Base-by-base conservation (phyloP, 352 stramenopile genomes). In the Globisporangium middletonii region DNA sequence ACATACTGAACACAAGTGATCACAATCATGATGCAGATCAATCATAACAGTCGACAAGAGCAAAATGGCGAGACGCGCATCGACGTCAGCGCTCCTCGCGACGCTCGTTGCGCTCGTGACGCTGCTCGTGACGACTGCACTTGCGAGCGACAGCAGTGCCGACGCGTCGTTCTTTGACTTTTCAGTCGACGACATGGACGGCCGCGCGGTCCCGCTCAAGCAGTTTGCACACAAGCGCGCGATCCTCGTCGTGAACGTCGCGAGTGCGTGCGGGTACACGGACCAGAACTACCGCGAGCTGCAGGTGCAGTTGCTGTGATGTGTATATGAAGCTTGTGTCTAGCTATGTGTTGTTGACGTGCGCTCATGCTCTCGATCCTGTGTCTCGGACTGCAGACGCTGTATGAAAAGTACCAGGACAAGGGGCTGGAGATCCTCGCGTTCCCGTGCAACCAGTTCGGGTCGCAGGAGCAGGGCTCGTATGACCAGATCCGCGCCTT, bases 391-490 rank as follows among this genome's bases (percentile, higher is more conserved):
- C 30, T 35, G 30, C 30, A 35, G 30, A 35, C 66, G 51, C 57
- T 92, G 45, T 90, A 92, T 45, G 77, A 87, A 8, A 88, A 87
- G 62, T 89, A 94, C 60, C 72, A 87, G 48, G 52, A 70, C 28
- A 53, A 74, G 45, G 84, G 84, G 0, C 76, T 98, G 43, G 82
- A 83, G 66, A 92, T 98, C 63, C 68, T 98, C 38, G 91, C 77
- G 19, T 98, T 98, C 73, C 95, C 95, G 7, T 98, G 95, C 83
- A 98, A 98, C 73, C 95, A 98, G 67, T 98, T 98, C 70, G 93
- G 91, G 18, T 57, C 72, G 11, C 91, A 98, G 68, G 92, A 98
- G 69, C 80, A 87, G 6, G 72, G 82, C 33, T 76, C 66, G 0
- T 52, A 85, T 9, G 61, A 71, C 7, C 71, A 92, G 41, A 95